phyloP scores from a whole-genome alignment of 176 grass and related monocot species.

The Avena insularis region DNA sequence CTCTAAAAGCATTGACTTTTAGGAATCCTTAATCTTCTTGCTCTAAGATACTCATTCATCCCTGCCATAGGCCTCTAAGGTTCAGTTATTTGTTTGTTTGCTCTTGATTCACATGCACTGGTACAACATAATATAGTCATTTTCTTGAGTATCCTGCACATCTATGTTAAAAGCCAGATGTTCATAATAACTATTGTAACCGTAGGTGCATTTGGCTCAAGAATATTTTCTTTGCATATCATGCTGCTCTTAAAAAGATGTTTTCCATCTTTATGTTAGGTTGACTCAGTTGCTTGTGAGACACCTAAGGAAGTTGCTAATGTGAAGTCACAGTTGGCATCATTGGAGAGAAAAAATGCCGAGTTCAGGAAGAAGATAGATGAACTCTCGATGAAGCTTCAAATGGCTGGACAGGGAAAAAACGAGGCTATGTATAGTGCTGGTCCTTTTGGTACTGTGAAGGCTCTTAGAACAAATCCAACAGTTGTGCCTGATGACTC shows the following conservation, averaged over 20 bases:
- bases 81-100: constrained; percentile 14
- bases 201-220: not conserved
- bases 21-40: constrained; percentile 9
- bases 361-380: constrained; percentile 79
- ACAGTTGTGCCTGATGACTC: constrained; percentile 76
- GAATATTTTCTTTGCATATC: constrained; percentile 8
- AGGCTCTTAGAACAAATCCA: constrained; percentile 88
- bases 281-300: constrained; percentile 66
- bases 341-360: constrained; percentile 67
- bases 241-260: constrained; percentile 36
- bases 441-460: constrained; percentile 94
- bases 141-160: not conserved
- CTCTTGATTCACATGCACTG: not conserved
- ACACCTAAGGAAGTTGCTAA: constrained; percentile 49
- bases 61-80: not conserved
- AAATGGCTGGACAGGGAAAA: constrained; percentile 69
- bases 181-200: constrained; percentile 1
- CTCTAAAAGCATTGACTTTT: not conserved
- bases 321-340: constrained; percentile 62
- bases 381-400: constrained; percentile 74
- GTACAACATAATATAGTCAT: constrained; percentile 14
- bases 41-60: not conserved
- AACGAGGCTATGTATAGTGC: constrained; percentile 52
- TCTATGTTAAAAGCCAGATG: constrained; percentile 20
- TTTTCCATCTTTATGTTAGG: constrained; percentile 45